Conservation (phyloP, 192 early-diverging fungal genomes). For the Umbelopsis sp. region DNA sequence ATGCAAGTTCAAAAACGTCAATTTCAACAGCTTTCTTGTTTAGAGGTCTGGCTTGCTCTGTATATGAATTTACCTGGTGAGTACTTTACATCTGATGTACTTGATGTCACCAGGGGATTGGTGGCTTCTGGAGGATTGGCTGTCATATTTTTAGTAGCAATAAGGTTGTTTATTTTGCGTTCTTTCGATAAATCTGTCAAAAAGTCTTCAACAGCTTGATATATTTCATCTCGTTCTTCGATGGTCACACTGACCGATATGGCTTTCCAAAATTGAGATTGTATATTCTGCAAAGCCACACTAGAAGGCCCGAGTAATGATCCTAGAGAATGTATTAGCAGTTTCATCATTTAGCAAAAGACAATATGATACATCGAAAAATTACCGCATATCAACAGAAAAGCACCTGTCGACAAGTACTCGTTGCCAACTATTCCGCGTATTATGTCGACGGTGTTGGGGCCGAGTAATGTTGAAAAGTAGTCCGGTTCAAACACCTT, state of each 20-base stretch:
- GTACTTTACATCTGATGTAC: background rate
- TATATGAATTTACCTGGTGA: background rate
- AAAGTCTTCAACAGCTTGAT: slow-evolving; percentile 11
- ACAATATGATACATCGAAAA: background rate
- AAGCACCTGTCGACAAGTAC: slow-evolving; percentile 4
- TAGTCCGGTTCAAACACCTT: slow-evolving; percentile 1
- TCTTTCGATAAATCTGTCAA: slow-evolving; percentile 1
- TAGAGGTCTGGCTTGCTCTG: background rate
- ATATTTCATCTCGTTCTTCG: slow-evolving; percentile 9
- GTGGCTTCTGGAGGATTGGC: background rate
- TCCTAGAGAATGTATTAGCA: background rate
- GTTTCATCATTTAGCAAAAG: background rate
- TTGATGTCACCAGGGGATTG: background rate
- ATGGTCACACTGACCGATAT: slow-evolving; percentile 13
- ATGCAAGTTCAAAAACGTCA: too few relatives aligned
- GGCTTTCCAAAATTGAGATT: slow-evolving; percentile 7
- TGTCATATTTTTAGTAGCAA: background rate
- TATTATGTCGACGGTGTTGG: background rate
- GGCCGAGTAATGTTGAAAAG: background rate
- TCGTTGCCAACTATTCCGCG: background rate
- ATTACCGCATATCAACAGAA: slow-evolving; percentile 5
- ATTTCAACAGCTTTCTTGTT: too few relatives aligned
- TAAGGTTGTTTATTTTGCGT: background rate
- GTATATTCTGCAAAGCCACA: background rate
- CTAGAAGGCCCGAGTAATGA: background rate